Conservation (phyloP, 208 protist species). For the Trichomonas vaginalis region DNA sequence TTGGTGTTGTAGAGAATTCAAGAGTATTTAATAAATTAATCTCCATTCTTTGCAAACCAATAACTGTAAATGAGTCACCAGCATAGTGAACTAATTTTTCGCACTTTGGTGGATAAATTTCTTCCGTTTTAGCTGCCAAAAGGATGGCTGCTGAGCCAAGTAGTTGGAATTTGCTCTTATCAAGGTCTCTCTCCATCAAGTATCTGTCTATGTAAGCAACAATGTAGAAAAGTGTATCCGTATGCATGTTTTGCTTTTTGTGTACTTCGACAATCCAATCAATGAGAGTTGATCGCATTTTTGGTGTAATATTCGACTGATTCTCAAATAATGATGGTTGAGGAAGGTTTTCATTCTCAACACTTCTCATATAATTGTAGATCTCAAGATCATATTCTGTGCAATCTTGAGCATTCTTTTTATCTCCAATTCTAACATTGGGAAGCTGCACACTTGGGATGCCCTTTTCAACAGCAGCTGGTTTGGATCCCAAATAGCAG, state of each 20-base stretch:
- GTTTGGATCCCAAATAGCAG: not conserved
- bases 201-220: slow-evolving; percentile 86
- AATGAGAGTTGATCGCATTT: slow-evolving; percentile 86
- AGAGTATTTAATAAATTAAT: not conserved
- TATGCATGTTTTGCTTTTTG: slow-evolving; percentile 66
- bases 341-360: not conserved
- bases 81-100: slow-evolving; percentile 64
- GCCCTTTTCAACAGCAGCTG: not conserved
- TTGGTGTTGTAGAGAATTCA: not conserved
- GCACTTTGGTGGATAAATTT: slow-evolving; percentile 67
- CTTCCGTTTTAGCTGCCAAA: slow-evolving; percentile 88
- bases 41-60: not conserved
- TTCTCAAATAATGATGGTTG: slow-evolving; percentile 41
- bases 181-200: slow-evolving; percentile 44
- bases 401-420: not conserved
- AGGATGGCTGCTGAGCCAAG: slow-evolving; percentile 76
- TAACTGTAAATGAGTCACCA: slow-evolving; percentile 52
- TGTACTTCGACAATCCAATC: slow-evolving; percentile 87
- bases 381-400: slow-evolving; percentile 1
- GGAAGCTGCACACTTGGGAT: not conserved
- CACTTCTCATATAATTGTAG: not conserved
- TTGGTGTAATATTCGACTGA: slow-evolving; percentile 72
- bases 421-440: not conserved
- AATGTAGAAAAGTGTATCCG: slow-evolving; percentile 83
- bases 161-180: slow-evolving; percentile 68